Evolutionary conservation across 805 yeast species (phyloP), one percentile per base, ranked within the genome.

Genomic region (Saccharomyces kudriavzevii): DNA sequence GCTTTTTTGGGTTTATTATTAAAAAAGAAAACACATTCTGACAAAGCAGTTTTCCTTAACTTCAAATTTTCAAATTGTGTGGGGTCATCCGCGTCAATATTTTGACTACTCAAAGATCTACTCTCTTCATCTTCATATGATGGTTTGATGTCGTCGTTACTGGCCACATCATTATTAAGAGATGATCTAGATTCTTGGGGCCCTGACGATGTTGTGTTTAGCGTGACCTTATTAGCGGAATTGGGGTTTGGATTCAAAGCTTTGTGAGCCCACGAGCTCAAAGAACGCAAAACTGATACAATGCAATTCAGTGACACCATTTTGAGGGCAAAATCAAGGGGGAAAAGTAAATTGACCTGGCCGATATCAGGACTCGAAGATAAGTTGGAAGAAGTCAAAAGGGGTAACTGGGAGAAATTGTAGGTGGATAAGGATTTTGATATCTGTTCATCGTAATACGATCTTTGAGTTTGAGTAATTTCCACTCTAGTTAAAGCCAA

Each of bases 1-100:
- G 98, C 99, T 50, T 78, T 83, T 64, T 86, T 85, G 1, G 97
- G 96, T 57, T 87, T 87, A 69, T 77, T 87, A 66, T 90, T 91
- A 74, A 94, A 94, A 54, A 82, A 82, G 55, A 79, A 78, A 14
- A 89, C 78, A 52, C 91, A 91, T 55, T 88, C 94, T 25, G 86
- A 76, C 40, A 92, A 74, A 2, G 86, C 86, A 31, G 87, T 89
- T 68, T 94, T 94, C 54, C 92, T 77, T 61, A 83, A 87, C 64
- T 94, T 95, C 59, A 84, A 78, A 49, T 78, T 82, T 61, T 91
- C 97, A 69, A 94, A 92, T 68, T 89, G 95, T 22, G 80, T 78
- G 1, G 95, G 91, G 60, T 85, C 89, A 64, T 87, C 95, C 14
- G 73, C 59, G 10, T 78, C 85, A 46, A 56, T 61, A 13, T 53